Conservation (phyloP, 1,284 basidiomycete species). For the Singerocomus inundabilis region DNA sequence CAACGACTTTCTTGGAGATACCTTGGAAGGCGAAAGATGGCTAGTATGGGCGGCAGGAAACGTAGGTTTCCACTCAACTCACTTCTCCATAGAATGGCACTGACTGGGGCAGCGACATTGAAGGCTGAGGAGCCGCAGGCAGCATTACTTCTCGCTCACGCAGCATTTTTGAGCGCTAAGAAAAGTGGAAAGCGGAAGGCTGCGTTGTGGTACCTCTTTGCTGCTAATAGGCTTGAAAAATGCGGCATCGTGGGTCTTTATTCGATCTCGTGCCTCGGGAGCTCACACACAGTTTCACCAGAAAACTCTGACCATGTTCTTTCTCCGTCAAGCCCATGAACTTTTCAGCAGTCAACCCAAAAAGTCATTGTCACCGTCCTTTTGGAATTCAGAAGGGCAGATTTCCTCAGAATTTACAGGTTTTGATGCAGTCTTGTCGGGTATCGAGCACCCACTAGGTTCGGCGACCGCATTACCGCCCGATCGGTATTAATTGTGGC, state of each 20-base stretch:
- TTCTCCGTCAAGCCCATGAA: constrained; percentile 65
- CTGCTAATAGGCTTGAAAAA: constrained; percentile 74
- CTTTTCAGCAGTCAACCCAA: constrained; percentile 49
- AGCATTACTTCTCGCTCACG: constrained; percentile 71
- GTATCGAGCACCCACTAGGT: constrained; percentile 79
- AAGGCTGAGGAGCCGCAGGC: constrained; percentile 80
- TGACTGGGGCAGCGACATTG: constrained; percentile 28
- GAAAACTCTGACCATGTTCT: constrained; percentile 82
- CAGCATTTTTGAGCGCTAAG: constrained; percentile 62
- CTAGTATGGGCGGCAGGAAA: constrained; percentile 76
- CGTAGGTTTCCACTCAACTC: constrained; percentile 42
- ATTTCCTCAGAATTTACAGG: constrained; percentile 40
- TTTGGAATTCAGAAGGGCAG: constrained; percentile 68
- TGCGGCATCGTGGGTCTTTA: constrained; percentile 65
- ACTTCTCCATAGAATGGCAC: constrained; percentile 10
- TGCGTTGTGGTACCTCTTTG: constrained; percentile 71
- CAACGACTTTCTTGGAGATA: constrained; percentile 53
- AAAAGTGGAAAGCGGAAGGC: constrained; percentile 59
- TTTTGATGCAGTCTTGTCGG: constrained; percentile 63
- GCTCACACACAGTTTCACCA: constrained; percentile 29
- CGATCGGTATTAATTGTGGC: constrained; percentile 1
- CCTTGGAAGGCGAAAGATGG: constrained; percentile 76
- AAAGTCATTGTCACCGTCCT: constrained; percentile 69
- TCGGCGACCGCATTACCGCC: background rate
- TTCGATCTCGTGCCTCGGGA: constrained; percentile 1